Conservation (phyloP, 2,329 filamentous ascomycete species). For the Sporothrix variecibatus region DNA sequence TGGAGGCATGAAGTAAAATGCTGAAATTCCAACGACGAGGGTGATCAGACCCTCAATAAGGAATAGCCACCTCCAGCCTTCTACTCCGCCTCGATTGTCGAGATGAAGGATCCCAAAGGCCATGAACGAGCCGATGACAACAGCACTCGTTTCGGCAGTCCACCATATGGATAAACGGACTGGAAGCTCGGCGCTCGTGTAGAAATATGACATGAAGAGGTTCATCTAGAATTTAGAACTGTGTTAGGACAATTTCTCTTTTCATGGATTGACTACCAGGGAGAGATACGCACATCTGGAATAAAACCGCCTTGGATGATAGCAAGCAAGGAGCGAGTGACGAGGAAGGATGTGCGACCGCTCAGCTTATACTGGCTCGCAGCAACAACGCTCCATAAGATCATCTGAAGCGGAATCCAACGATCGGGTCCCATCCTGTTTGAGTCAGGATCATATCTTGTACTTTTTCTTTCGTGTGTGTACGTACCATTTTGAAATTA, state of each 20-base stretch:
- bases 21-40: conserved; percentile 51
- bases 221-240: conserved; percentile 34
- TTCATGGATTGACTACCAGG: no score
- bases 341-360: conserved; percentile 44
- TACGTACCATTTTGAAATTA: conserved; percentile 55
- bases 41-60: conserved; percentile 55
- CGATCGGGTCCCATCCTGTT: conserved; percentile 54
- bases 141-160: conserved; percentile 44
- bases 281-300: conserved; percentile 37
- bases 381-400: conserved; percentile 57
- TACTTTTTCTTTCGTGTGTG: background rate
- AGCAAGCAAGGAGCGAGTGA: conserved; percentile 43
- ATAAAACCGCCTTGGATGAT: conserved; percentile 51
- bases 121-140: conserved; percentile 44
- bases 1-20: conserved; percentile 58
- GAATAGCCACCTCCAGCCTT: conserved; percentile 54
- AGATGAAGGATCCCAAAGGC: conserved; percentile 45
- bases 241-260: background rate
- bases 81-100: conserved; percentile 40
- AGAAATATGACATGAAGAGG: conserved; percentile 49
- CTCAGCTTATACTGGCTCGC: conserved; percentile 48
- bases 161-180: conserved; percentile 47
- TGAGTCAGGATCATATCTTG: background rate
- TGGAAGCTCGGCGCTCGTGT: conserved; percentile 45
- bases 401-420: conserved; percentile 62